Percentiles rank a stretch among this genome's conserved stretches.
These are phyloP conservation scores for Wickerhamomyces strasburgensis DNA, from an alignment of 805 yeast species.

Conservation along the genomic window DNA sequence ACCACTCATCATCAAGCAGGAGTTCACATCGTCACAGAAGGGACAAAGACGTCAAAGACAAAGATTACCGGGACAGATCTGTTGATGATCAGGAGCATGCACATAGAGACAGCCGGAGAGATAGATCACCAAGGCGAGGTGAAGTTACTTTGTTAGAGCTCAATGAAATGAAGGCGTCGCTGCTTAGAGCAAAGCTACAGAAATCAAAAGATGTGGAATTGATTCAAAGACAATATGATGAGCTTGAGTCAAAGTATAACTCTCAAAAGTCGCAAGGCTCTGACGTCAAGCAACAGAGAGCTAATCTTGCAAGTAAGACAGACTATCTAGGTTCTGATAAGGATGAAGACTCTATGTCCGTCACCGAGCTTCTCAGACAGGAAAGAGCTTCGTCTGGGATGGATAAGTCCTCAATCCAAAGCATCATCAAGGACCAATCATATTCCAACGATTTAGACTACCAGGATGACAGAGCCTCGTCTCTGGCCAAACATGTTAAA, in stretches of 20 bases:
- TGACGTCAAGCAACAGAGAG: too few species aligned
- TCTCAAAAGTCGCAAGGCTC: too few species aligned
- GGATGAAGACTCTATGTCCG: conserved; percentile 31
- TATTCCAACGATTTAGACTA: conserved; percentile 38
- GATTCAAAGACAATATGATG: conserved; percentile 20
- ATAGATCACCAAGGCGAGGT: too few species aligned
- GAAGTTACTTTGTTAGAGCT: too few species aligned
- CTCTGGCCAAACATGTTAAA: conserved; percentile 29
- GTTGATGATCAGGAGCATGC: too few species aligned
- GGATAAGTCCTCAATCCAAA: conserved; percentile 26
- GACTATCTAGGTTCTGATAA: too few species aligned
- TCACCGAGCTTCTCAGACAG: conserved; percentile 31
- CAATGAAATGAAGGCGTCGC: conserved; percentile 29
- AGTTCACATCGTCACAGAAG: too few species aligned
- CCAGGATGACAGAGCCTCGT: conserved; percentile 37
- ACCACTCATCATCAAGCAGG: too few species aligned
- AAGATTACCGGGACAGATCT: too few species aligned
- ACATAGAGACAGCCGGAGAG: neutral
- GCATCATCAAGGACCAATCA: conserved; percentile 33
- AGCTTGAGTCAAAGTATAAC: too few species aligned
- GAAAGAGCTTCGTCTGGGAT: conserved; percentile 25
- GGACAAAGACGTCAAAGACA: too few species aligned
- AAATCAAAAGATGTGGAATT: conserved; percentile 18
- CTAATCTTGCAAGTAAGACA: too few species aligned
- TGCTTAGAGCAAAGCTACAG: conserved; percentile 30